Base-by-base conservation (phyloP, 345 rosid genomes). In the Alliaria petiolata region DNA sequence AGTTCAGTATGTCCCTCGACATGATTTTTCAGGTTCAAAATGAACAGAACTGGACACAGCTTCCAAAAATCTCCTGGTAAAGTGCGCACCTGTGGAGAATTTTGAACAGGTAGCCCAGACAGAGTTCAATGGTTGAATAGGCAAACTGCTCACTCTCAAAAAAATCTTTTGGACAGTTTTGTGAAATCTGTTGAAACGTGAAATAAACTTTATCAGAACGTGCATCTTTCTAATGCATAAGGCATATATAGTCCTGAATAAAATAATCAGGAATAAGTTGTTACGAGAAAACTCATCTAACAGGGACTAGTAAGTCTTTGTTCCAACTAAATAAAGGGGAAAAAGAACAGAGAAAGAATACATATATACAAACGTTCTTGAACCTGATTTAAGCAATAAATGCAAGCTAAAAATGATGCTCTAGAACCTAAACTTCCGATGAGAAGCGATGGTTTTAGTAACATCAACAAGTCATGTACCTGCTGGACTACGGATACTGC, bases 401-500 rank as follows among this genome's bases (percentile, higher is more conserved):
- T 57, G 40, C 54, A 30, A 39, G 63, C 71, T 17, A 38, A 15
- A 70, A 36, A 19, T 33, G 11, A 52, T 62, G 55, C 34, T 57
- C 31, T 52, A 19, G 43, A 54, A 51, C 63, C 56, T 71, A 44
- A 70, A 35, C 28, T 60, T 45, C 42, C 26, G 59, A 44, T 50
- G n/a, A 51, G 35, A 71, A 54, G 7, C 7, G 35, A 67, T 40
- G 39, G 30, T 22, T 51, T 42, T 42, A 61, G 25, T 58, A 62
- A 62, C 43, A 43, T 69, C 71, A 62, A 61, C 38, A 38, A 69
- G 59, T 26, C n/a, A 34, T 35, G 49, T 70, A 93, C 98, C 98
- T 93, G 96, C 35, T 87, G 85, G 26, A 91, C 65, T 64, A 91
- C 88, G 55, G 91, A 81, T 78, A 91, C 79, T 31, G 92, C 91